Base-by-base conservation (phyloP, 139 green algal genomes). In the Chlorella sp. region DNA sequence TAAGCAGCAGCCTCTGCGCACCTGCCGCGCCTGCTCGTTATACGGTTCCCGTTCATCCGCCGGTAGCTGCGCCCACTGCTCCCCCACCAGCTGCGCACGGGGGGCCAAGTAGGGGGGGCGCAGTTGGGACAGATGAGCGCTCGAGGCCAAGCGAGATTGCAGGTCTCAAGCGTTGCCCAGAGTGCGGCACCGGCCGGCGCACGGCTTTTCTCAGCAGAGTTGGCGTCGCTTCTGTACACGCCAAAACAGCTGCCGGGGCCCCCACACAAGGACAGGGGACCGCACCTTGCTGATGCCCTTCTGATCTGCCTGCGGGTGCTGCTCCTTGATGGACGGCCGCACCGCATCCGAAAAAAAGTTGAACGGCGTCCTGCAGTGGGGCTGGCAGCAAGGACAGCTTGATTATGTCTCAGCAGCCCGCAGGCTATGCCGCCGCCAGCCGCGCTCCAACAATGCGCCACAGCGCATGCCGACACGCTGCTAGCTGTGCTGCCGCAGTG, bases 271-370 rank as follows among this genome's bases (percentile, higher is more conserved):
- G 20, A 15, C 44, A 11, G 44, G 7, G 44, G 7, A 11, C 44
- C 44, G 44, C 44, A 55, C 26, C 78, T 60, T 74, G 78, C 78
- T 83, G 62, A 74, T 73, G 62, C 38, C 39, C 78, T 83, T 83
- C 9, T 83, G 78, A 32, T 83, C 78, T 0, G n/a, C 38, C 13
- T 32, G 18, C 9, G 62, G 78, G 62, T 83, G 39, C 23, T 60
- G 41, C 62, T 73, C 62, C 62, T 83, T 83, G 26, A 63, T 63
- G 0, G 15, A 17, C 0, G 38, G 38, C 32, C 78, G 36, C 36
- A 74, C 78, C 26, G 62, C 62, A 5, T 83, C 78, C 3, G 38
- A 64, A 62, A 72, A 83, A 28, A 74, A 83, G 78, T 83, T 83
- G 78, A 64, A 83, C 6, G 78, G 60, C 23, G 78, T 83, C 20